Evolutionary conservation across 208 protist genomes (phyloP).

Genomic region (Crithidia brevicula): DNA sequence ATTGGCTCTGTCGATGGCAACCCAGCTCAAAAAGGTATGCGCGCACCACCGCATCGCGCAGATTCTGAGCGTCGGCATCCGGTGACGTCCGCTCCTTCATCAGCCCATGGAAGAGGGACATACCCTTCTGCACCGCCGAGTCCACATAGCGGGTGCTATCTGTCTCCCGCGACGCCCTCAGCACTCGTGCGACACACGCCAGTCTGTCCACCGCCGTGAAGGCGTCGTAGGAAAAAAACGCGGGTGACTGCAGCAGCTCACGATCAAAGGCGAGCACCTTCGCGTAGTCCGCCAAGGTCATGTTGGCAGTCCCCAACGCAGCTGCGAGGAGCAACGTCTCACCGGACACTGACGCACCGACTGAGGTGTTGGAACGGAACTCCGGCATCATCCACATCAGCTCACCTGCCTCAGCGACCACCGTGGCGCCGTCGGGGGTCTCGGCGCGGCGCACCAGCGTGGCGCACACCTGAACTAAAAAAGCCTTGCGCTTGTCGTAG

Average conservation of each 20-base stretch:
- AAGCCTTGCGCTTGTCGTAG: conserved; percentile 13
- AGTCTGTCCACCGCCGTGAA: conserved; percentile 21
- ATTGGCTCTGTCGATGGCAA: conserved; percentile 16
- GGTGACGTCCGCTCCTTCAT: background rate
- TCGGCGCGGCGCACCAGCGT: background rate
- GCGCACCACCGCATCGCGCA: conserved; percentile 10
- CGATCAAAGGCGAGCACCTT: conserved; percentile 22
- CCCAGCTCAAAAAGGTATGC: conserved; percentile 28
- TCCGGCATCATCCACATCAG: conserved; percentile 26
- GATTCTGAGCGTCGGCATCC: background rate
- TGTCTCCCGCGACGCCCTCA: conserved; percentile 13
- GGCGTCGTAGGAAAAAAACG: conserved; percentile 28
- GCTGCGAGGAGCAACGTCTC: conserved; percentile 27
- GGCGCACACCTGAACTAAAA: conserved; percentile 24
- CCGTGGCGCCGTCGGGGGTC: background rate
- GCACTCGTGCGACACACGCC: conserved; percentile 23
- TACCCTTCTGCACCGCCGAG: conserved; percentile 28
- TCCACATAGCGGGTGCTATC: conserved; percentile 14
- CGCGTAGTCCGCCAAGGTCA: background rate
- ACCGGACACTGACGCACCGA: conserved; percentile 5
- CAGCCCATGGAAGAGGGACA: conserved; percentile 24
- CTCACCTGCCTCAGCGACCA: conserved; percentile 19
- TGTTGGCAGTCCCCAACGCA: conserved; percentile 10
- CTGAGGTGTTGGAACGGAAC: conserved; percentile 2
- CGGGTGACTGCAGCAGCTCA: conserved; percentile 30